Evolutionary conservation across 2,329 filamentous ascomycete genomes (phyloP), one percentile per base, ranked within the genome.

Genomic region (Aspergillus ustus): DNA sequence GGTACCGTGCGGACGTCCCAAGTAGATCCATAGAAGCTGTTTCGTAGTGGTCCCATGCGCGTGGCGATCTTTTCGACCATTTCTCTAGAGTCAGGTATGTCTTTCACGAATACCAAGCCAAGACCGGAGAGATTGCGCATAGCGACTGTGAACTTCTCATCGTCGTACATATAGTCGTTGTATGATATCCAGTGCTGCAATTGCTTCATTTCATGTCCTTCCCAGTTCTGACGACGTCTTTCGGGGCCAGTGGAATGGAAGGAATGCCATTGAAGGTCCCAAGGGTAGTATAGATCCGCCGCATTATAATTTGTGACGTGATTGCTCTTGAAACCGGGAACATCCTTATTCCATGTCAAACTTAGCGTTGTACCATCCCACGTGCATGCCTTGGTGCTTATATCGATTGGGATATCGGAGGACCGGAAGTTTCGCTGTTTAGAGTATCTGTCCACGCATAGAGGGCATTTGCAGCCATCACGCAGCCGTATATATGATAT

Each of bases 11-110:
- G 86, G 13, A 98, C 94, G 76, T 97, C 91, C 88, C 93, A 98
- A 0, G 92, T 96, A 68, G 84, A 82, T 46, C 95, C 95, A 76
- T 98, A 98, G 73, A 98, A 95, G 7, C 93, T 95, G 69, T 92
- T 88, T 71, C 92, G 90, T 28, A 97, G 79, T 37, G 86, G 86
- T 1, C 93, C 93, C 62, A 98, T 91, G 55, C 88, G 86, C 4
- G 83, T 81, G 2, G 88, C 90, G 61, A 98, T 87, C 22, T 82
- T 78, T 44, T 86, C 83, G 4, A 97, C 89, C 4, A 87, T 84
- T 1, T 83, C 77, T 63, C 90, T 85, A 17, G 85, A 84, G 9
- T 87, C 81, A 0, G 94, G 93, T 6, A 97, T 89, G 63, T 87
- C 85, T 52, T 85, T 86, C 29, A 98, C 76, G 75, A 96, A 92